Conservation (phyloP, 306 rosid genomes). For the Hippophae gyantsensis region DNA sequence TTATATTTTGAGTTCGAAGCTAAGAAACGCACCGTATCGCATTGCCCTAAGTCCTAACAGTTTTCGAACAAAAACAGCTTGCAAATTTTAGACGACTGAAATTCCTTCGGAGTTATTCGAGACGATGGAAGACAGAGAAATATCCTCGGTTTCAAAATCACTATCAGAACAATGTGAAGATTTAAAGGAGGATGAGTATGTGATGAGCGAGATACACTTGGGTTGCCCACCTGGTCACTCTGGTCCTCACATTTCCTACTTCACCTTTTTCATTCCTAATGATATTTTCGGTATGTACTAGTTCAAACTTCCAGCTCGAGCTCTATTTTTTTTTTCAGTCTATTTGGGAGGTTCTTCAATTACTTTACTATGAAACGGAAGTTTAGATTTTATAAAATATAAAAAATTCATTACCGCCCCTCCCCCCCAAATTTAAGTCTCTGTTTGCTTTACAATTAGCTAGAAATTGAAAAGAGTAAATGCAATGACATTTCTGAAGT, state of each 20-base stretch:
- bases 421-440: neutral
- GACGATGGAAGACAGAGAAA: constrained; percentile 13
- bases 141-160: constrained; percentile 8
- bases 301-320: too few species aligned
- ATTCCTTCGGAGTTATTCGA: neutral
- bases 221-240: constrained; percentile 65
- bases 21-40: too few species aligned
- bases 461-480: constrained; percentile 21
- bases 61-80: neutral
- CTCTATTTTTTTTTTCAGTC: too few species aligned
- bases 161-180: constrained; percentile 12
- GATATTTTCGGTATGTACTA: constrained; percentile 1
- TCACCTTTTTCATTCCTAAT: constrained; percentile 45
- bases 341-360: too few species aligned
- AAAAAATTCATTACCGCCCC: neutral
- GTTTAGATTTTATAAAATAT: too few species aligned
- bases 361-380: too few species aligned
- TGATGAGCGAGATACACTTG: constrained; percentile 90
- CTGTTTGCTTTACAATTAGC: neutral
- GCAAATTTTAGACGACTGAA: neutral
- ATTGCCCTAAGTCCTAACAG: too few species aligned
- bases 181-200: constrained; percentile 30
- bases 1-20: too few species aligned
- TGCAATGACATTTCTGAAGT: constrained; percentile 15
- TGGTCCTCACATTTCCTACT: constrained; percentile 54